phyloP scores from a whole-genome alignment of 2,329 filamentous ascomycete species.

The Fusarium tanahbumbuense region DNA sequence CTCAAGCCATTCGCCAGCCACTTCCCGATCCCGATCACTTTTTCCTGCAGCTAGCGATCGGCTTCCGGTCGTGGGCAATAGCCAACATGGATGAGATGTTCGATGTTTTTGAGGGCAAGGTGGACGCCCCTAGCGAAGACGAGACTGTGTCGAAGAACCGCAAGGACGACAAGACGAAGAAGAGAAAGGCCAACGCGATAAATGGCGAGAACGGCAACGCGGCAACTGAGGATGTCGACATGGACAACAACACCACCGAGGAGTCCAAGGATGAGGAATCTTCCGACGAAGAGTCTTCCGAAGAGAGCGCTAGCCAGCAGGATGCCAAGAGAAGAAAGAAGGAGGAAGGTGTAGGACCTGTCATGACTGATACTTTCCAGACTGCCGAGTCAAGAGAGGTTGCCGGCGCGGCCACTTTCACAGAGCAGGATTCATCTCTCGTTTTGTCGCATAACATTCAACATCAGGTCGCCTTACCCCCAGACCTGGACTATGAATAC shows the following conservation, averaged over 20 bases:
- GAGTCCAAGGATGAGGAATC: constrained; percentile 53
- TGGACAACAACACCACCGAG: constrained; percentile 56
- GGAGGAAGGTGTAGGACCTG: constrained; percentile 71
- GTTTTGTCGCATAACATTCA: constrained; percentile 97
- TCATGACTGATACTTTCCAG: constrained; percentile 93
- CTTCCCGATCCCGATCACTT: constrained; percentile 29
- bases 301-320: constrained; percentile 62
- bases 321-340: constrained; percentile 74
- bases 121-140: constrained; percentile 56
- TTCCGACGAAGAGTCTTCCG: constrained; percentile 50
- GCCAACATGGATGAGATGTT: constrained; percentile 80
- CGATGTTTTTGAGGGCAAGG: constrained; percentile 79
- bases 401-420: constrained; percentile 78
- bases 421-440: constrained; percentile 74
- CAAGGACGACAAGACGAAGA: constrained; percentile 75
- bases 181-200: constrained; percentile 82
- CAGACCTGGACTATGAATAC: constrained; percentile 93
- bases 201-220: constrained; percentile 60
- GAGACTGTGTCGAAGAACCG: constrained; percentile 60
- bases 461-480: constrained; percentile 95
- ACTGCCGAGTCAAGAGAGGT: constrained; percentile 94
- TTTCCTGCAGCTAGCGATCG: constrained; percentile 23
- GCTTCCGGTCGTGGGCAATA: constrained; percentile 25
- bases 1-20: background rate
- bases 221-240: constrained; percentile 45